Evolutionary conservation across 148 eudicot species (phyloP).

Genomic region (Fagopyrum tataricum): DNA sequence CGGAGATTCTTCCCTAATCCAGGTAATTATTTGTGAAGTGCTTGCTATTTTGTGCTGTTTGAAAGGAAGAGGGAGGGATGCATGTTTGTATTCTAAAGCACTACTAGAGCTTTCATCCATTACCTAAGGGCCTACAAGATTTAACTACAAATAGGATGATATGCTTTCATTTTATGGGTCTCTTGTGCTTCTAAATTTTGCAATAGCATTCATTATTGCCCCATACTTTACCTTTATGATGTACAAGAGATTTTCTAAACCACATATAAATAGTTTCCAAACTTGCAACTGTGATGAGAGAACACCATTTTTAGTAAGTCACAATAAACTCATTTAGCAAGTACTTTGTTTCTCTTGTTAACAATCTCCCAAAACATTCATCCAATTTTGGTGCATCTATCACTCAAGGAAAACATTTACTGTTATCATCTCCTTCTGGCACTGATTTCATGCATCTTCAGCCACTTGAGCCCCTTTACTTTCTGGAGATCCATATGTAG

Average conservation of each 20-base stretch:
- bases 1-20: conserved; percentile 91
- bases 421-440: no score
- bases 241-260: not conserved
- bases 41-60: not conserved
- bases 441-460: not conserved
- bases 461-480: not conserved
- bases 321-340: not conserved
- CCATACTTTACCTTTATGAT: not conserved
- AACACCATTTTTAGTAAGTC: not conserved
- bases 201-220: not conserved
- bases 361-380: not conserved
- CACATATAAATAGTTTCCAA: not conserved
- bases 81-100: not conserved
- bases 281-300: not conserved
- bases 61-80: not conserved
- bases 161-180: not conserved
- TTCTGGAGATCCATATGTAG: not conserved
- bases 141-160: not conserved
- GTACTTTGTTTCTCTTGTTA: not conserved
- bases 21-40: conserved; percentile 27
- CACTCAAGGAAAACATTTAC: no score
- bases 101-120: conserved; percentile 1
- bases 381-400: not conserved
- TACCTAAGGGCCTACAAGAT: not conserved
- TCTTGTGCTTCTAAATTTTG: not conserved